These are phyloP conservation scores for Vigna mungo DNA, from an alignment of 306 rosid genomes.

Conservation along the genomic window DNA sequence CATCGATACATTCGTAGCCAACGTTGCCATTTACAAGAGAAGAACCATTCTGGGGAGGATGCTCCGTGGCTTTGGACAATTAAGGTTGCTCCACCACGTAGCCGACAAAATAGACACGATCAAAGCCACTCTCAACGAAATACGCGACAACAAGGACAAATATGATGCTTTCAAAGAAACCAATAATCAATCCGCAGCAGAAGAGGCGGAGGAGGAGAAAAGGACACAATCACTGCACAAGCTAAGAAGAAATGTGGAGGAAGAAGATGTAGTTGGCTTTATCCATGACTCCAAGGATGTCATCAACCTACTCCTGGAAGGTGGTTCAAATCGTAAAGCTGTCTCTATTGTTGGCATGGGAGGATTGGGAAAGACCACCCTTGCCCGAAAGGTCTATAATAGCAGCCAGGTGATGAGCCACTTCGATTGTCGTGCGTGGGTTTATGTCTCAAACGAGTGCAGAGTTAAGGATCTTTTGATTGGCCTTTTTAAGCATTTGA, in stretches of 20 bases:
- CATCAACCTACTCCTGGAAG: neutral
- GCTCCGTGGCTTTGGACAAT: neutral
- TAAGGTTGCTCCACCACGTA: neutral
- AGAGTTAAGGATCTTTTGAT: neutral
- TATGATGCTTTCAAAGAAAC: neutral
- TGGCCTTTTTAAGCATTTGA: neutral
- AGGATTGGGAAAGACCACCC: slow-evolving; percentile 43
- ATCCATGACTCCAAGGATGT: neutral
- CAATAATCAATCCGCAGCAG: neutral
- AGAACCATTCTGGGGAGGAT: neutral
- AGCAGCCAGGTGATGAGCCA: neutral
- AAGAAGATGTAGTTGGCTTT: slow-evolving; percentile 29
- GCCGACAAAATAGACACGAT: neutral
- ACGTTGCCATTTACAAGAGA: neutral
- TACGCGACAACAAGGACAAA: slow-evolving; percentile 9
- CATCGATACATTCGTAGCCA: slow-evolving; percentile 16
- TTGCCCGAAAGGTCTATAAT: slow-evolving; percentile 30
- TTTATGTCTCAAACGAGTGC: neutral
- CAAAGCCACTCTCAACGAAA: neutral
- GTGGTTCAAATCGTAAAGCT: neutral
- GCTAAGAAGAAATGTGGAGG: slow-evolving; percentile 32
- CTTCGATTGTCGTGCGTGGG: neutral
- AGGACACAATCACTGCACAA: neutral
- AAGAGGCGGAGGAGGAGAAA: slow-evolving; percentile 1
- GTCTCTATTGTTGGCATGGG: slow-evolving; percentile 28